Base-by-base conservation (phyloP, 1,139 yeast genomes). In the Hyphopichia wangnamkhiaoensis region DNA sequence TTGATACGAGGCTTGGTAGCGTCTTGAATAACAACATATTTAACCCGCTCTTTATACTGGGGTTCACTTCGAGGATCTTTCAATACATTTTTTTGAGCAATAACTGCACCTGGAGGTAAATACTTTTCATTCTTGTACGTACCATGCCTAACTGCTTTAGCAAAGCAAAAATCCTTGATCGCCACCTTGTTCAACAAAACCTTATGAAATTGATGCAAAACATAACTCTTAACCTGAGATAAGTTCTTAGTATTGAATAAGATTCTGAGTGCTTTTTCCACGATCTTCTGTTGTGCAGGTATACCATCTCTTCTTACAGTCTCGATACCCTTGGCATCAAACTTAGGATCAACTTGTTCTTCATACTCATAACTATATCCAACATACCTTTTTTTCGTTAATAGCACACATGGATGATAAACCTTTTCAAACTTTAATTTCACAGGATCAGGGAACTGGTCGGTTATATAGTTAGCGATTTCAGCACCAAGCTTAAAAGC, bases 271-370 rank as follows among this genome's bases (percentile, higher is more conserved):
- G 86, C 65, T 44, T 79, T 78, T 46, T 88, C 95, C 19, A 88
- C 82, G 31, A 93, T 81, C 52, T 84, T 84, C 60, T 80, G 95
- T 49, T 87, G 95, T 0, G 96, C 96, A 0, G 95, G 95, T 14
- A 91, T 85, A 0, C 97, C 98, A 61, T 93, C 98, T 48, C 98
- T 68, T 44, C 98, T 62, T 0, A 93, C 86, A 0, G 98, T 93
- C 58, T 93, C 98, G 14, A 89, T 90, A 1, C 98, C 98, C 52
- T 93, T 93, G 2, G 98, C 97, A 65, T 93, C 98, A 59, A 93
- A 91, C 23, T 63, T 74, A 0, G 96, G 89, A 6, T 48, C 62
- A 3, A 39, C 49, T 50, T 86, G 91, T 14, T 62, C 63, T 30
- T 69, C 74, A 25, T 61, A 56, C 48, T 87, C 96, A 59, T 75